Evolutionary conservation across 257 asterid species (phyloP), one percentile per base, ranked within the genome.

Genomic region (Coffea canephora): DNA sequence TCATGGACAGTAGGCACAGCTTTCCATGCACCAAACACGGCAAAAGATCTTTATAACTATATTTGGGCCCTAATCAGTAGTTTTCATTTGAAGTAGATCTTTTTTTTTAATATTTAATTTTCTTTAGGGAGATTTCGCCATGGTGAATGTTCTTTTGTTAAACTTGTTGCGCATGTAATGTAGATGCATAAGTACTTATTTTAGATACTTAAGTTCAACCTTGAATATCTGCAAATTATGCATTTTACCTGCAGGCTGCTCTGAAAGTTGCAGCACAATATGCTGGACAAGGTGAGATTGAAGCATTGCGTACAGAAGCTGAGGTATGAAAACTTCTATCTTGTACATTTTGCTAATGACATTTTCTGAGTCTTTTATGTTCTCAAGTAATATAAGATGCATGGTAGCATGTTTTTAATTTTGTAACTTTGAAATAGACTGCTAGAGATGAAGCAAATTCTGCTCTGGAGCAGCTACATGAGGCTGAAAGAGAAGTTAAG

Each of bases 371-470:
- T 71, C 21, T 74, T 18, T 69, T 76, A 15, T 71, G 41, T 45
- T 34, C 45, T 1, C 31, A 36, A 2, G 25, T 41, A 41, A 43
- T 21, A 46, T n/a, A 10, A 43, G 21, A 27, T n/a, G 16, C 5
- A 64, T 50, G 65, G 52, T 55, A 5, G 54, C 41, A 49, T 73
- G 70, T 49, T 48, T 75, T 27, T 67, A 69, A 72, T 41, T 55
- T 5, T 61, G 41, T 65, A 25, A 78, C 27, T 7, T 27, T 69
- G 55, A 61, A 25, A 55, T 81, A 94, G 98, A 80, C 88, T 77
- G 94, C 97, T 43, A 88, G 93, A 83, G 94, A 89, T 15, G 98
- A 94, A 85, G 98, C 96, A 65, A 83, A 80, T 54, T 81, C 90
- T 74, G 92, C 93, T 78, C 54, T 86, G 80, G 93, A 89, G 74